These are phyloP conservation scores for Sclerotinia trifoliorum DNA, from an alignment of 2,329 filamentous ascomycete genomes.

Conservation along the genomic window DNA sequence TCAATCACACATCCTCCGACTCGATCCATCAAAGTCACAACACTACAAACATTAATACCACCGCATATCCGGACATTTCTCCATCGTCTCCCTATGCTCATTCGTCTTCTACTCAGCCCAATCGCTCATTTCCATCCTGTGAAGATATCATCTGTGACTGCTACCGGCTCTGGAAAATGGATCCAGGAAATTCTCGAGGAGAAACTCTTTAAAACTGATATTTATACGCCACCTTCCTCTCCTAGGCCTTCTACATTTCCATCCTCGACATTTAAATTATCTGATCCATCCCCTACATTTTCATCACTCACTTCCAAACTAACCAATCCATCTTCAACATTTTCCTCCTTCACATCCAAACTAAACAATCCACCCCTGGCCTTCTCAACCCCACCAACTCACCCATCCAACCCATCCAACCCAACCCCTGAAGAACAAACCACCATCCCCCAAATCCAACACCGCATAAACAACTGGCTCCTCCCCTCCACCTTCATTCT, in stretches of 20 bases:
- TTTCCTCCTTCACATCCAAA: constrained; percentile 30
- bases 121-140: constrained; percentile 54
- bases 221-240: not conserved
- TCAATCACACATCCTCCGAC: constrained; percentile 51
- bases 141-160: constrained; percentile 49
- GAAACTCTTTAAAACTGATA: constrained; percentile 45
- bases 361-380: not conserved
- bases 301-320: constrained; percentile 30
- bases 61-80: constrained; percentile 46
- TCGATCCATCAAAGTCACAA: constrained; percentile 50
- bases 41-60: constrained; percentile 46
- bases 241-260: not conserved
- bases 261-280: no score
- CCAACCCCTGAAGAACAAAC: constrained; percentile 31
- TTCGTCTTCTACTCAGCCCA: constrained; percentile 48
- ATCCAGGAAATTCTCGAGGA: constrained; percentile 48
- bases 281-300: not conserved
- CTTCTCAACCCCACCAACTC: no score
- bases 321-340: not conserved
- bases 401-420: constrained; percentile 43
- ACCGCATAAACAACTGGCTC: constrained; percentile 50
- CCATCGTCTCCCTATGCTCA: constrained; percentile 51
- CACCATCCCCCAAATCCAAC: constrained; percentile 47
- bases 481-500: constrained; percentile 53
- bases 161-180: constrained; percentile 51